Conservation (phyloP, 805 yeast genomes). For the Jamesozyma lodderae region DNA sequence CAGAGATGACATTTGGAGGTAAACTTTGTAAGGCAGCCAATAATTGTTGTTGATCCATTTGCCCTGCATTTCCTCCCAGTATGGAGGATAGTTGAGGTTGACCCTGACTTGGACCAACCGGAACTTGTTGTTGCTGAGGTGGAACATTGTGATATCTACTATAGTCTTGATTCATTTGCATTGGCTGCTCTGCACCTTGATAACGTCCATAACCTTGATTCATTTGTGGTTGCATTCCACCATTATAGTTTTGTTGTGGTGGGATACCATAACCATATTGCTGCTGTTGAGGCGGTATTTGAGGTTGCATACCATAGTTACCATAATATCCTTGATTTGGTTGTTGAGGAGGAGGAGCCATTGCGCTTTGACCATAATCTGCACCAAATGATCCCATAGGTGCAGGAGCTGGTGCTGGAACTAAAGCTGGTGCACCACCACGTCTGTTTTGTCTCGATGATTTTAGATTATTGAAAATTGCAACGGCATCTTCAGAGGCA, state of each 20-base stretch:
- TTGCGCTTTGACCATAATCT: constrained; percentile 5
- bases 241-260: constrained; percentile 9
- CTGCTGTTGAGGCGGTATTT: constrained; percentile 11
- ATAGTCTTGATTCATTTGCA: constrained; percentile 12
- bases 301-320: constrained; percentile 4
- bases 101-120: constrained; percentile 16
- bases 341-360: constrained; percentile 10
- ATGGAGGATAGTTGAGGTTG: constrained; percentile 22
- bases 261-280: constrained; percentile 12
- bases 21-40: constrained; percentile 28
- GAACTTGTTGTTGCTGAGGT: constrained; percentile 17
- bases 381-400: constrained; percentile 4
- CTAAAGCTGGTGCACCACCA: constrained; percentile 1
- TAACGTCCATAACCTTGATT: constrained; percentile 10
- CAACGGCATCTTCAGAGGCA: constrained; percentile 55
- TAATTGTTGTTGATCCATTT: constrained; percentile 27
- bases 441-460: constrained; percentile 11
- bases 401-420: too few species aligned
- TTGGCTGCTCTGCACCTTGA: constrained; percentile 7
- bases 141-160: constrained; percentile 13
- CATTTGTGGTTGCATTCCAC: constrained; percentile 11
- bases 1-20: constrained; percentile 30
- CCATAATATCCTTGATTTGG: constrained; percentile 8
- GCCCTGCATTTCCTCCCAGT: constrained; percentile 17
- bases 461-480: constrained; percentile 29